Percentiles rank a stretch among this genome's conserved stretches.
Conservation (phyloP, 2,329 filamentous ascomycete species). For the Fusarium sterilihyphosum region DNA sequence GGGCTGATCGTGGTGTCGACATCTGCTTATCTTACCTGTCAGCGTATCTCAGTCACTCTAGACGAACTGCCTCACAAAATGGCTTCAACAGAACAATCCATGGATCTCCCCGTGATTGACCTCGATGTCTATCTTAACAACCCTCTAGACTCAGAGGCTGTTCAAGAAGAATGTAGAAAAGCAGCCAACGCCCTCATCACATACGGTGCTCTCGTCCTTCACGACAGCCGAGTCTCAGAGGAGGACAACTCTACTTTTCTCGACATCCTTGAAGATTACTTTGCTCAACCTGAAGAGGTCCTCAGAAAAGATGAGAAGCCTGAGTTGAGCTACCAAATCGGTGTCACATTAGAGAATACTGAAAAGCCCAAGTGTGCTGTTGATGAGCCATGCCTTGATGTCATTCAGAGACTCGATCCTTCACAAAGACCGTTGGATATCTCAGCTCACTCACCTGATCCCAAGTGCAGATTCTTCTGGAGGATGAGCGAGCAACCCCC, state of each 20-base stretch:
- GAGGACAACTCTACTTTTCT: conserved; percentile 66
- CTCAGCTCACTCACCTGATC: conserved; percentile 64
- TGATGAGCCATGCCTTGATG: conserved; percentile 67
- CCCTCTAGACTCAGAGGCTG: conserved; percentile 53
- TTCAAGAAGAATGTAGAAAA: conserved; percentile 61
- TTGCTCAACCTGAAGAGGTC: conserved; percentile 62
- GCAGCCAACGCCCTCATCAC: conserved; percentile 67
- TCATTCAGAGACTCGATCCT: conserved; percentile 64
- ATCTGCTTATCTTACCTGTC: background rate
- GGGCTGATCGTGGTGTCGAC: background rate
- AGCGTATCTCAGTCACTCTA: background rate
- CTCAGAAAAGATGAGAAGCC: conserved; percentile 65
- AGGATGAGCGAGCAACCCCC: conserved; percentile 65
- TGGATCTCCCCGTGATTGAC: conserved; percentile 70
- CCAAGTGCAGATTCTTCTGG: conserved; percentile 73
- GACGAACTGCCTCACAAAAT: conserved; percentile 17
- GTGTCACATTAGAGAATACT: conserved; percentile 70
- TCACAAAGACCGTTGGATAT: conserved; percentile 68
- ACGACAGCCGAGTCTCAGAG: conserved; percentile 67
- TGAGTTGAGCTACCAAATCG: conserved; percentile 68
- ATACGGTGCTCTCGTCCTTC: conserved; percentile 68
- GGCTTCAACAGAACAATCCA: conserved; percentile 47
- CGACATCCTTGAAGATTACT: conserved; percentile 72
- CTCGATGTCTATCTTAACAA: conserved; percentile 65
- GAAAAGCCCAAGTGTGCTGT: conserved; percentile 72